These are phyloP conservation scores for Amanita pallidorosea DNA, from an alignment of 768 basidiomycete genomes.

Conservation along the genomic window DNA sequence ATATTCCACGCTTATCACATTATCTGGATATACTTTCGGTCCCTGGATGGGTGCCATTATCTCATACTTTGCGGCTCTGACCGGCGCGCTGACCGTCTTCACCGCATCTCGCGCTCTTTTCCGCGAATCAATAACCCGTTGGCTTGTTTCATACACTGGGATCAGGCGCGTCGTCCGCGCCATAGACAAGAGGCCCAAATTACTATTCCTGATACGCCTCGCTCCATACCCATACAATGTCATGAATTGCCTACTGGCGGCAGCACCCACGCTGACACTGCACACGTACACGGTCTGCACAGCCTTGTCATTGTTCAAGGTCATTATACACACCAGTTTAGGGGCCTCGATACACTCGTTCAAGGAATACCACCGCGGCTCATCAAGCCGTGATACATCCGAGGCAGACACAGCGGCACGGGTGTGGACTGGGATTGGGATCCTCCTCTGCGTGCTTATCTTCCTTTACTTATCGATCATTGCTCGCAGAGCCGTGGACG, in stretches of 20 bases:
- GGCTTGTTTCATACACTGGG: constrained; percentile 59
- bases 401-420: constrained; percentile 40
- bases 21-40: constrained; percentile 88
- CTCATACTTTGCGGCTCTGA: constrained; percentile 78
- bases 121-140: constrained; percentile 57
- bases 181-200: constrained; percentile 77
- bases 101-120: constrained; percentile 65
- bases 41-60: constrained; percentile 76
- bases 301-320: constrained; percentile 77
- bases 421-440: constrained; percentile 59
- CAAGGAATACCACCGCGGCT: constrained; percentile 41
- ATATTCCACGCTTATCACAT: constrained; percentile 86
- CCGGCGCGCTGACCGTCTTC: constrained; percentile 80
- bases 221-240: constrained; percentile 93
- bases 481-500: constrained; percentile 54
- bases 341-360: constrained; percentile 84
- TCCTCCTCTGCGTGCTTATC: constrained; percentile 61
- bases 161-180: constrained; percentile 78
- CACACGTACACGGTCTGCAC: constrained; percentile 74
- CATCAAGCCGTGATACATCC: constrained; percentile 19
- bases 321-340: constrained; percentile 83
- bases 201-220: constrained; percentile 85
- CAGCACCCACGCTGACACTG: constrained; percentile 72
- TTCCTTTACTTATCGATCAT: constrained; percentile 74
- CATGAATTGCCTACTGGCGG: constrained; percentile 89